Conservation (phyloP, 2,329 filamentous ascomycete genomes). For the Cladosporium austrohemisphaericum region DNA sequence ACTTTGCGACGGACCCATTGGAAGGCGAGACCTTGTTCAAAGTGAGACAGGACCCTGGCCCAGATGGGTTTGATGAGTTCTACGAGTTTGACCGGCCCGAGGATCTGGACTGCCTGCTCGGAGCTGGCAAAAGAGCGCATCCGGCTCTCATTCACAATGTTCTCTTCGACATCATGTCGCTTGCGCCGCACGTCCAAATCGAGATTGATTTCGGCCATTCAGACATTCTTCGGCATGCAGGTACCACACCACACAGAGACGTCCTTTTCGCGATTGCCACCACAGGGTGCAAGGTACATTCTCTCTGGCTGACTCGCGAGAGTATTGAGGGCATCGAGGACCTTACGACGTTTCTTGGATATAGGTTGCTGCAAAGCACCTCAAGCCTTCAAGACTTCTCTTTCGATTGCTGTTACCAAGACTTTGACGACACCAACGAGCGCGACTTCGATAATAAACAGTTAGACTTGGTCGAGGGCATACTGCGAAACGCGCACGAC, state of each 20-base stretch:
- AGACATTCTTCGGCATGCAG: not conserved
- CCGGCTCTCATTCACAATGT: not conserved
- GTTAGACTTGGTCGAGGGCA: too few relatives aligned
- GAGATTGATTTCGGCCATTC: not conserved
- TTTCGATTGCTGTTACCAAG: too few relatives aligned
- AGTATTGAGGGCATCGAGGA: not conserved
- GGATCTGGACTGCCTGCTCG: too few relatives aligned
- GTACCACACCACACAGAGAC: not conserved
- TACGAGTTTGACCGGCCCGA: too few relatives aligned
- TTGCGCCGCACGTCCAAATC: not conserved
- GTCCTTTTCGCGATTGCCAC: not conserved
- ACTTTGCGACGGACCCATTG: too few relatives aligned
- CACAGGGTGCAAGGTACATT: not conserved
- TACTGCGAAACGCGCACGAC: too few relatives aligned
- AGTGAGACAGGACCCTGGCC: too few relatives aligned
- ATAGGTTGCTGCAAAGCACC: too few relatives aligned
- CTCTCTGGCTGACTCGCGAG: not conserved
- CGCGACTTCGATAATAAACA: too few relatives aligned
- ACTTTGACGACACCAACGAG: too few relatives aligned
- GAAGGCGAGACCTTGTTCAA: too few relatives aligned
- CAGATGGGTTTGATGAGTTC: not conserved
- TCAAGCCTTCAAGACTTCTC: too few relatives aligned
- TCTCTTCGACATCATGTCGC: not conserved
- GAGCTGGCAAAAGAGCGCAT: not conserved
- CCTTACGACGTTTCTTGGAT: not conserved